A percentile compares a stretch with the other conserved stretches of the same genome.
Evolutionary conservation across 768 basidiomycete species (phyloP).

Genomic region (Lactifluus subvellereus): DNA sequence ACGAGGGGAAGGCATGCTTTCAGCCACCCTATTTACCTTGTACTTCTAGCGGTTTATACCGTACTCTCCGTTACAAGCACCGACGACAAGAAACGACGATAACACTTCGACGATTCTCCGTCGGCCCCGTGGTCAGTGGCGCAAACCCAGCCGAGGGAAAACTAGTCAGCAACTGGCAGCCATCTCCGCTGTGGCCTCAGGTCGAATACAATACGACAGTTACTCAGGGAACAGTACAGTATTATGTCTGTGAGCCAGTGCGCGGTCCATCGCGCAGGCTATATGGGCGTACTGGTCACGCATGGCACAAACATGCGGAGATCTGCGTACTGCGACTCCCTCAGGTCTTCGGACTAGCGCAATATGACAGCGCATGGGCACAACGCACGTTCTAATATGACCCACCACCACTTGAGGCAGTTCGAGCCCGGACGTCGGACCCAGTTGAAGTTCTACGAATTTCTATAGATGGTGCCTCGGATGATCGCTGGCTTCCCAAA

Average conservation of each 20-base stretch:
- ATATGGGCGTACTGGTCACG: not conserved
- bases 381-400: not conserved
- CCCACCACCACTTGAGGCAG: not conserved
- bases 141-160: slow-evolving; percentile 1
- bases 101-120: slow-evolving; percentile 22
- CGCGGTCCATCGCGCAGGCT: not conserved
- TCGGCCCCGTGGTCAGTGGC: not conserved
- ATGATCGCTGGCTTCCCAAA: not conserved
- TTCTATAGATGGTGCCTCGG: not conserved
- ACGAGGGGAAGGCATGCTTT: not conserved
- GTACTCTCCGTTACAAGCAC: not conserved
- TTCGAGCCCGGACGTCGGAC: not conserved
- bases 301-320: not conserved
- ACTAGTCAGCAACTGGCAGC: slow-evolving; percentile 2
- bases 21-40: not conserved
- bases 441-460: not conserved
- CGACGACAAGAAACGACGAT: slow-evolving; percentile 11
- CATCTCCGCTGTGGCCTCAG: slow-evolving; percentile 2
- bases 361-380: not conserved
- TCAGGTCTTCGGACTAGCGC: not conserved
- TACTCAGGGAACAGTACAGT: not conserved
- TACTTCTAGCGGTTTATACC: slow-evolving; percentile 1
- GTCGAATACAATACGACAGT: not conserved
- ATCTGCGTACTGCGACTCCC: not conserved
- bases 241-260: not conserved